phyloP scores from a whole-genome alignment of 805 yeast genomes.

The Monosporozyma aerobia region DNA sequence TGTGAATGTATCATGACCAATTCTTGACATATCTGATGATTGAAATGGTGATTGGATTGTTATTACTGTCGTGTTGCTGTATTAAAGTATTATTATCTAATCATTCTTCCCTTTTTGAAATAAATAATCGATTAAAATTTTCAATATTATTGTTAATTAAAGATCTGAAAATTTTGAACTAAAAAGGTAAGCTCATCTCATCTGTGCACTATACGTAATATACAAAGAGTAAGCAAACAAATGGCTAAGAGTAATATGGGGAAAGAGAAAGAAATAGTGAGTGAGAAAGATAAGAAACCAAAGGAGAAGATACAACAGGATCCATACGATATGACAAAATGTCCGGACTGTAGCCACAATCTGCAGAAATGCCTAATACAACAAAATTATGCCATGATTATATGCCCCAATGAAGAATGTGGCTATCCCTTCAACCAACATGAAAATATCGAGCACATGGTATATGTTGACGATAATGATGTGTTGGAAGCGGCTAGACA shows the following conservation, averaged over 20 bases:
- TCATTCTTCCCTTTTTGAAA: neutral
- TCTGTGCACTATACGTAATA: neutral
- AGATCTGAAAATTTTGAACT: neutral
- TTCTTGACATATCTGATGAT: constrained; percentile 34
- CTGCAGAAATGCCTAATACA: constrained; percentile 27
- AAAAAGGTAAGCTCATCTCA: neutral
- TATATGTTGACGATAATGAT: constrained; percentile 23
- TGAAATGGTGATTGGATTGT: neutral
- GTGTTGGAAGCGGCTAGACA: constrained; percentile 21
- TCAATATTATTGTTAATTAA: neutral
- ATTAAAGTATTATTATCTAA: neutral
- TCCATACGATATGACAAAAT: constrained; percentile 2
- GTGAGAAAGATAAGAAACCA: neutral
- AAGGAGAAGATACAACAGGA: neutral
- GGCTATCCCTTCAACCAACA: constrained; percentile 24
- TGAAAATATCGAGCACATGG: constrained; percentile 14
- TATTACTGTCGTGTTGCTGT: neutral
- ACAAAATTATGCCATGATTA: constrained; percentile 27
- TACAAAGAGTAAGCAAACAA: neutral
- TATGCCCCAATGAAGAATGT: constrained; percentile 23
- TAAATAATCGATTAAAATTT: neutral
- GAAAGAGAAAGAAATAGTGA: neutral
- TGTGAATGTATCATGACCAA: constrained; percentile 55
- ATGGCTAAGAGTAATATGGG: neutral
- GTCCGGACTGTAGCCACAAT: constrained; percentile 22